Conservation (phyloP, 78 protist genomes). For the Dictyostelium intermedium region DNA sequence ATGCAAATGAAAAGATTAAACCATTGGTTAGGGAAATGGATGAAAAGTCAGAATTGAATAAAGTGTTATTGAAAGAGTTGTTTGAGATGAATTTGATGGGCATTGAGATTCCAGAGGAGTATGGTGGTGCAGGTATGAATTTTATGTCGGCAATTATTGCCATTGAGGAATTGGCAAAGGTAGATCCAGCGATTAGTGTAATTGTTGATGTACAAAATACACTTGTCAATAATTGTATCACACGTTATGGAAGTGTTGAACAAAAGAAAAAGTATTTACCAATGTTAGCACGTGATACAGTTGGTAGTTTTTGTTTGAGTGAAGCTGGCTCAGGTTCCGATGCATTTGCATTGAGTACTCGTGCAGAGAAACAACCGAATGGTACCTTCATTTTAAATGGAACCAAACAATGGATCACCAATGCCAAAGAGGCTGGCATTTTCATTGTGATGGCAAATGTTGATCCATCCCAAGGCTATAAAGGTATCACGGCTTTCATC, state of each 20-base stretch:
- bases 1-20: slow-evolving; percentile 38
- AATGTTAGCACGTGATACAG: slow-evolving; percentile 78
- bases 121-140: slow-evolving; percentile 92
- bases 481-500: slow-evolving; percentile 97
- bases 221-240: slow-evolving; percentile 76
- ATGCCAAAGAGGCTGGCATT: slow-evolving; percentile 91
- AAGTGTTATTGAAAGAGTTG: slow-evolving; percentile 25
- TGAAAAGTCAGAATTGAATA: slow-evolving; percentile 18
- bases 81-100: slow-evolving; percentile 90
- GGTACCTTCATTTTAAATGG: slow-evolving; percentile 95
- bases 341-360: slow-evolving; percentile 94
- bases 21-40: slow-evolving; percentile 79
- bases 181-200: slow-evolving; percentile 85
- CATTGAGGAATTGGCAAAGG: slow-evolving; percentile 93
- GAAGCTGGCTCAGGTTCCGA: slow-evolving; percentile 93
- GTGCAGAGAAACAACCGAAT: slow-evolving; percentile 83
- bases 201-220: slow-evolving; percentile 88
- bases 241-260: slow-evolving; percentile 82
- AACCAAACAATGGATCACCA: slow-evolving; percentile 95
- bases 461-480: slow-evolving; percentile 79
- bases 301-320: slow-evolving; percentile 94
- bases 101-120: slow-evolving; percentile 86
- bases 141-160: slow-evolving; percentile 87
- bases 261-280: slow-evolving; percentile 86
- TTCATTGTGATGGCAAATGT: slow-evolving; percentile 95